Conservation (phyloP, 2,329 filamentous ascomycete genomes). For the Fusarium oxysporum region DNA sequence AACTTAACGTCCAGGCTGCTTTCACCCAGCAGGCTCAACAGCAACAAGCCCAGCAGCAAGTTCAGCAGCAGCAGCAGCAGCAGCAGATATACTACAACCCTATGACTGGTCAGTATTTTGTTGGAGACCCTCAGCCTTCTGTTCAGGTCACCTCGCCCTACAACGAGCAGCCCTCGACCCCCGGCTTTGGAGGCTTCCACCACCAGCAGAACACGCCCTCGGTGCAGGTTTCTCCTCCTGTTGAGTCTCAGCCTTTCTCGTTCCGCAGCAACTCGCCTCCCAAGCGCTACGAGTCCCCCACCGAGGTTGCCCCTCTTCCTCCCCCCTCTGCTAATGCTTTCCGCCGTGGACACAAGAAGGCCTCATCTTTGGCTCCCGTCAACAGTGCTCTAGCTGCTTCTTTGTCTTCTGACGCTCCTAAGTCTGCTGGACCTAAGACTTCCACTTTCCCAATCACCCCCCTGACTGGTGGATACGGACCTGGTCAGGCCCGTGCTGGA, state of each 20-base stretch:
- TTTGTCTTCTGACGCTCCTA: conserved; percentile 59
- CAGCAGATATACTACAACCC: conserved; percentile 89
- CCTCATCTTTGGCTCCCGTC: conserved; percentile 76
- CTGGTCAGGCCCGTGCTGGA: conserved; percentile 90
- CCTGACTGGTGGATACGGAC: conserved; percentile 86
- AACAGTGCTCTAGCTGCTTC: conserved; percentile 61
- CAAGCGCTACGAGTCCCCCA: conserved; percentile 76
- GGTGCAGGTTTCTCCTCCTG: conserved; percentile 85
- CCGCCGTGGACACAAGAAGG: conserved; percentile 94
- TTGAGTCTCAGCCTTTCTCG: conserved; percentile 64
- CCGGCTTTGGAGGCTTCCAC: conserved; percentile 49
- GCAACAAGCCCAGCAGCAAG: conserved; percentile 57
- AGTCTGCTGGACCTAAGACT: conserved; percentile 79
- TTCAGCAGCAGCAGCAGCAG: conserved; percentile 72
- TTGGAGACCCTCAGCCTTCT: conserved; percentile 71
- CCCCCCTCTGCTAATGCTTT: conserved; percentile 92
- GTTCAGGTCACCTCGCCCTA: conserved; percentile 55
- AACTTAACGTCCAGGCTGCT: conserved; percentile 53
- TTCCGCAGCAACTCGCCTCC: conserved; percentile 74
- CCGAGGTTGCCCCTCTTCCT: conserved; percentile 77
- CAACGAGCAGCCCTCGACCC: conserved; percentile 58
- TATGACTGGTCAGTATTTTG: conserved; percentile 85
- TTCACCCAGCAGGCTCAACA: conserved; percentile 47
- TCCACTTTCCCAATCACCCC: conserved; percentile 84
- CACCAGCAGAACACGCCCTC: conserved; percentile 71